Percentiles rank a stretch among this genome's conserved stretches.
These are phyloP conservation scores for Dentipellis sp. DNA, from an alignment of 768 basidiomycete genomes.

Conservation along the genomic window DNA sequence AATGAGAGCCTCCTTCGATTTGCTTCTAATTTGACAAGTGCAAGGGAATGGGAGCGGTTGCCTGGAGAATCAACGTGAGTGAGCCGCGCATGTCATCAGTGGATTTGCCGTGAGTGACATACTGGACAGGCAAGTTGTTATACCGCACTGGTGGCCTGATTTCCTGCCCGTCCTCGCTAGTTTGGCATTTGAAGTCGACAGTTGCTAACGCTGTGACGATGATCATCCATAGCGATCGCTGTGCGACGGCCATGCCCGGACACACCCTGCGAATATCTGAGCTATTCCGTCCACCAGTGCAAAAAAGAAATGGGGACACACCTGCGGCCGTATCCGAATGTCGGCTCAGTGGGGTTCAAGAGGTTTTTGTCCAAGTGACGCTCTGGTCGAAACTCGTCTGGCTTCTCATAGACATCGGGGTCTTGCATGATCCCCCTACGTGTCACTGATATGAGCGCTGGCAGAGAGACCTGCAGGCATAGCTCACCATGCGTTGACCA, in stretches of 20 bases:
- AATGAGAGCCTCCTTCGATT: neutral
- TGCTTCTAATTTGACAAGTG: neutral
- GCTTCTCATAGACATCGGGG: slow-evolving; percentile 5
- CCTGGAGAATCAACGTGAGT: neutral
- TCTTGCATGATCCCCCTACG: slow-evolving; percentile 14
- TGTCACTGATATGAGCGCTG: neutral
- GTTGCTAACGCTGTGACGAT: neutral
- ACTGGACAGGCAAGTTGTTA: neutral
- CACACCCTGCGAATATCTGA: neutral
- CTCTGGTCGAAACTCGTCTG: slow-evolving; percentile 10
- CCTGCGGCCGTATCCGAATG: neutral
- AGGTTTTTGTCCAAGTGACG: neutral
- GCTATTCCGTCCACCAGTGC: neutral
- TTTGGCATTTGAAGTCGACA: neutral
- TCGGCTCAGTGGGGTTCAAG: neutral
- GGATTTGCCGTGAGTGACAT: neutral
- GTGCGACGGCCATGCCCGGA: neutral
- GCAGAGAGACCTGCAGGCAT: neutral
- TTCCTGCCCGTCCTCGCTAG: neutral
- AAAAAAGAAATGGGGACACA: neutral
- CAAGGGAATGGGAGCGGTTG: neutral
- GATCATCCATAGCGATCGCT: neutral
- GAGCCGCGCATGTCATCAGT: neutral
- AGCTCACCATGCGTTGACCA: slow-evolving; percentile 14
- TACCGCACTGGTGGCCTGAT: neutral